Percentiles rank a stretch among this genome's conserved stretches.
Evolutionary conservation across 129 eudicot genomes (phyloP).

Genomic region (Smallanthus sonchifolius): DNA sequence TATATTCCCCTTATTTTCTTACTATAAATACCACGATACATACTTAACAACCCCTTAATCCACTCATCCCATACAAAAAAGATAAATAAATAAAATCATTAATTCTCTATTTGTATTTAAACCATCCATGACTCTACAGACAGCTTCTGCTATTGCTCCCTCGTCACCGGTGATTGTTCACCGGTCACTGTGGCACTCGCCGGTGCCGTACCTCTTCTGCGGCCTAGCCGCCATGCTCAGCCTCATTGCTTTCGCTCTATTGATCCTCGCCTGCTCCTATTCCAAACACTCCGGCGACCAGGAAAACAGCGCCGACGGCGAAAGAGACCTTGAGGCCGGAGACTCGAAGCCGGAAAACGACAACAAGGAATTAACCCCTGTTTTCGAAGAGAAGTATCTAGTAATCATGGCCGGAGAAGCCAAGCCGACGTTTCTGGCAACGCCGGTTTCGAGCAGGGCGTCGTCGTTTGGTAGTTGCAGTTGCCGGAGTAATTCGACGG

Average conservation of each 20-base stretch:
- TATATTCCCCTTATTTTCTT: slow-evolving; percentile 1
- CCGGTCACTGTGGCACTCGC: slow-evolving; percentile 66
- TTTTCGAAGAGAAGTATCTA: slow-evolving; percentile 46
- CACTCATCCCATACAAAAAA: neutral
- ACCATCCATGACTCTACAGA: slow-evolving; percentile 15
- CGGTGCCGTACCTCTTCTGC: slow-evolving; percentile 75
- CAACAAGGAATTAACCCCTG: slow-evolving; percentile 13
- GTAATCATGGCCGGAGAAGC: slow-evolving; percentile 72
- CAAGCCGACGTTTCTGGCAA: slow-evolving; percentile 57
- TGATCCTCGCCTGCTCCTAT: slow-evolving; percentile 69
- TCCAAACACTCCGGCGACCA: slow-evolving; percentile 49
- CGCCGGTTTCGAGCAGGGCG: slow-evolving; percentile 43
- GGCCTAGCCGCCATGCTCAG: slow-evolving; percentile 74
- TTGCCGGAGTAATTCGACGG: slow-evolving; percentile 11
- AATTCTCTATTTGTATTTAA: neutral
- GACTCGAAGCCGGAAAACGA: slow-evolving; percentile 3
- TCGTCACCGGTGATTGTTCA: slow-evolving; percentile 28
- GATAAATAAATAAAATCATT: neutral
- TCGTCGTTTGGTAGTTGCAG: slow-evolving; percentile 45
- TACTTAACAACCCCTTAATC: slow-evolving; percentile 12
- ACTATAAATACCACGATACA: slow-evolving; percentile 33
- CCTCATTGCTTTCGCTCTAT: slow-evolving; percentile 67
- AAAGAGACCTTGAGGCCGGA: slow-evolving; percentile 48
- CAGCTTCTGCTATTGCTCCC: slow-evolving; percentile 19
- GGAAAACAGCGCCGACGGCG: slow-evolving; percentile 19